These are phyloP conservation scores for Backusella tuberculispora DNA, from an alignment of 192 early-diverging fungal genomes.

Conservation along the genomic window DNA sequence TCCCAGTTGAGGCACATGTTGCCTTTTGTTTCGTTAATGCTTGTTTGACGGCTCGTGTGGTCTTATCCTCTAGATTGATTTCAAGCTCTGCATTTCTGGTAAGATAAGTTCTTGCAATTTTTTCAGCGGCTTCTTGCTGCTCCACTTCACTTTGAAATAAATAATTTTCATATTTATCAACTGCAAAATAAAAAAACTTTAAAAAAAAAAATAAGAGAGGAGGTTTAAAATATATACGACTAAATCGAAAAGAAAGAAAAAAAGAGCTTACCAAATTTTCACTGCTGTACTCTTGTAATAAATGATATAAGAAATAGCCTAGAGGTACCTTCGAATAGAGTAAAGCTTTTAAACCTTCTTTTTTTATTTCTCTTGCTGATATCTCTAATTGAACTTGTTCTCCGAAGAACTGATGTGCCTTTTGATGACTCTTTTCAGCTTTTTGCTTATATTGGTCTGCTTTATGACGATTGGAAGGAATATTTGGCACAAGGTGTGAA, in stretches of 20 bases:
- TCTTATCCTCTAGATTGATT: conserved; percentile 16
- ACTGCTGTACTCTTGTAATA: conserved; percentile 25
- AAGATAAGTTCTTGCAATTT: conserved; percentile 14
- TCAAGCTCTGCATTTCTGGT: conserved; percentile 19
- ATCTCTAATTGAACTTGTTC: conserved; percentile 17
- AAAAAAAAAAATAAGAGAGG: not conserved
- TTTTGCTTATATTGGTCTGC: not conserved
- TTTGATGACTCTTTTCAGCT: conserved; percentile 7
- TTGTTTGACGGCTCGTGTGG: conserved; percentile 7
- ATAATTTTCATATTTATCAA: conserved; percentile 20
- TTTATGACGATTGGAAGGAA: conserved; percentile 3
- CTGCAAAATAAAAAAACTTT: conserved; percentile 24
- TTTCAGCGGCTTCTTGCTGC: conserved; percentile 10
- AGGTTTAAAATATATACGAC: not conserved
- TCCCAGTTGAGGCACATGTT: conserved; percentile 12
- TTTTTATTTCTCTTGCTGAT: conserved; percentile 14
- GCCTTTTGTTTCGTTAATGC: conserved; percentile 13
- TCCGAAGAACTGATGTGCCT: conserved; percentile 15
- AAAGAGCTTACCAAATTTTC: conserved; percentile 24
- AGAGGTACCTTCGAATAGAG: conserved; percentile 8
- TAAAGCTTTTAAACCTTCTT: conserved; percentile 21
- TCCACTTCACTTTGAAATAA: conserved; percentile 4
- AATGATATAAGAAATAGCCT: conserved; percentile 22
- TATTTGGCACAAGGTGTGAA: not conserved
- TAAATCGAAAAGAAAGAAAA: conserved; percentile 1